Conservation (phyloP, 345 rosid species). For the Bruguiera parviflora region DNA sequence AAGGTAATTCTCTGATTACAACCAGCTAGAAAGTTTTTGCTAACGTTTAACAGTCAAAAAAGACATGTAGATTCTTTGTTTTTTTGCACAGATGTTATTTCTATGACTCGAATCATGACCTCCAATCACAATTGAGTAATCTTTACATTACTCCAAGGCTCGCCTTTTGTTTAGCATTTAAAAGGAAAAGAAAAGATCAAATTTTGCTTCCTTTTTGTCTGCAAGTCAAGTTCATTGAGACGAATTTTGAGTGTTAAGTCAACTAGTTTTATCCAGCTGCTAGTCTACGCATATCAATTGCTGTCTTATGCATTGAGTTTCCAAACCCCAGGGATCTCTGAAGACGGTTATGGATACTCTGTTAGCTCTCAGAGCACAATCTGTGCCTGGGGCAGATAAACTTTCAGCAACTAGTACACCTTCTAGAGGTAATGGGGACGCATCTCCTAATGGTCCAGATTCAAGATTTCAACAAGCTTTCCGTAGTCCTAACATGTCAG, state of each 20-base stretch:
- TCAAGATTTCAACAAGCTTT: slow-evolving; percentile 51
- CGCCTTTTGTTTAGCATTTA: too few relatives aligned
- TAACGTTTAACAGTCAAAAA: neutral
- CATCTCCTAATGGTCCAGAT: slow-evolving; percentile 33
- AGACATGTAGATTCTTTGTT: too few relatives aligned
- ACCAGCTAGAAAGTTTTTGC: neutral
- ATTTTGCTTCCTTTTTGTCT: too few relatives aligned
- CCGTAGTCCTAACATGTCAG: slow-evolving; percentile 43
- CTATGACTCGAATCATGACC: too few relatives aligned
- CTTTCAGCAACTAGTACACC: neutral
- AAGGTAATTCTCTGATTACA: slow-evolving; percentile 46
- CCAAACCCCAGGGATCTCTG: slow-evolving; percentile 46
- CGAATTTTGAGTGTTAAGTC: neutral
- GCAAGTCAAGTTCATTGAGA: too few relatives aligned
- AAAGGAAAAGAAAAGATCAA: too few relatives aligned
- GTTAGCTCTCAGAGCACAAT: slow-evolving; percentile 34
- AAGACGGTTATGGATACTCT: slow-evolving; percentile 50
- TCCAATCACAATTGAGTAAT: too few relatives aligned
- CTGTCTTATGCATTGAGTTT: neutral
- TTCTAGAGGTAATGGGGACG: slow-evolving; percentile 18
- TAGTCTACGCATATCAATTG: too few relatives aligned
- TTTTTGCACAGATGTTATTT: too few relatives aligned
- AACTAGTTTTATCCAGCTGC: neutral
- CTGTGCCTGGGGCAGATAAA: slow-evolving; percentile 26
- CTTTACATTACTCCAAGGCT: too few relatives aligned